These are phyloP conservation scores for Penicillium sp. DNA, from an alignment of 2,329 filamentous ascomycete species.

Conservation along the genomic window DNA sequence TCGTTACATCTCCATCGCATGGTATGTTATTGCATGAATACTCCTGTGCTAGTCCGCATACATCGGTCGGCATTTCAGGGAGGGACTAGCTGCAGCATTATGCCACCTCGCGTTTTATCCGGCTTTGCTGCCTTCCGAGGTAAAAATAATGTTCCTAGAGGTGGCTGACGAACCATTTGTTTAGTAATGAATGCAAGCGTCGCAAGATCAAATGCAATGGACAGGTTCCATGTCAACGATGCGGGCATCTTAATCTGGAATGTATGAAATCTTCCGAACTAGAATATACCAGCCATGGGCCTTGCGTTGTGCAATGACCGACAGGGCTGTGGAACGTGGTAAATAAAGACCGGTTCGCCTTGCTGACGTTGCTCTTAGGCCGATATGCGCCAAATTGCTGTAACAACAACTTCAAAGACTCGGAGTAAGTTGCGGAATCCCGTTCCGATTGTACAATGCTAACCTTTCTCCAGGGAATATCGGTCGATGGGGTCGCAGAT, in stretches of 20 bases:
- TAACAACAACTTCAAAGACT: slow-evolving; percentile 81
- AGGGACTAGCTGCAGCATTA: slow-evolving; percentile 3
- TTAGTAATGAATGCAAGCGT: slow-evolving; percentile 63
- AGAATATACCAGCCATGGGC: background rate
- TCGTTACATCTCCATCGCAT: slow-evolving; percentile 67
- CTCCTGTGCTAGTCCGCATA: slow-evolving; percentile 4
- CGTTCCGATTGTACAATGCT: background rate
- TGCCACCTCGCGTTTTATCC: background rate
- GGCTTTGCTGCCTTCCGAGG: background rate
- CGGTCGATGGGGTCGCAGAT: slow-evolving; percentile 76
- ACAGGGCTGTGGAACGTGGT: background rate
- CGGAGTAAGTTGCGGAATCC: slow-evolving; percentile 55
- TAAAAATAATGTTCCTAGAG: background rate
- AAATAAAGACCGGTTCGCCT: background rate
- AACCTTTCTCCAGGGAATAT: slow-evolving; percentile 61
- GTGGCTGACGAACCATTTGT: slow-evolving; percentile 10
- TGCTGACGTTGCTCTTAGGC: slow-evolving; percentile 33
- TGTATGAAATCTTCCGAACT: slow-evolving; percentile 38
- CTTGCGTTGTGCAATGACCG: background rate
- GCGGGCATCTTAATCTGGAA: slow-evolving; percentile 63
- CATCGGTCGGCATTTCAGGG: background rate
- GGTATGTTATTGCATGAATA: slow-evolving; percentile 46
- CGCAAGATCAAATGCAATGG: slow-evolving; percentile 70
- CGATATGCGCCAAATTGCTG: slow-evolving; percentile 68
- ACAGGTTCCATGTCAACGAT: slow-evolving; percentile 63